Percentiles rank a stretch among this genome's conserved stretches.
These are phyloP conservation scores for Hirsutella minnesotensis DNA, from an alignment of 2,329 filamentous ascomycete species.

Conservation along the genomic window DNA sequence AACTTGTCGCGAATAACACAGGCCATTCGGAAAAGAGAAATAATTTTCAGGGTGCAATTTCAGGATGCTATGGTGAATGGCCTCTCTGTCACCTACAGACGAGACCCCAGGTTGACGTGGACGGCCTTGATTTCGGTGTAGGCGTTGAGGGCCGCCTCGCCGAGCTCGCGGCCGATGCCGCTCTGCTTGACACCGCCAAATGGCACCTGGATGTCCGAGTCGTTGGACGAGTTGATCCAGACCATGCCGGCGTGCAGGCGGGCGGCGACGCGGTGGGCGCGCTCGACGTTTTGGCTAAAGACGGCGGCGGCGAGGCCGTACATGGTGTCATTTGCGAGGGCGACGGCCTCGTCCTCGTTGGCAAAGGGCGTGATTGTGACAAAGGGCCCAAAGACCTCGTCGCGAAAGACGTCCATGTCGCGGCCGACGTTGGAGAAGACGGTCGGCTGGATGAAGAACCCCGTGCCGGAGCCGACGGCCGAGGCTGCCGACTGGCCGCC, in stretches of 20 bases:
- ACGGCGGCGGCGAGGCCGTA: slow-evolving; percentile 52
- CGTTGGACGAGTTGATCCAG: slow-evolving; percentile 37
- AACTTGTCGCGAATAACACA: too few relatives aligned
- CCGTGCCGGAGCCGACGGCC: slow-evolving; percentile 21
- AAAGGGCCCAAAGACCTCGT: slow-evolving; percentile 35
- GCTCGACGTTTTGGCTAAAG: slow-evolving; percentile 46
- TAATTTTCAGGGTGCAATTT: too few relatives aligned
- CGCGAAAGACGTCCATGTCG: slow-evolving; percentile 30
- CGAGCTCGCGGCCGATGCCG: slow-evolving; percentile 32
- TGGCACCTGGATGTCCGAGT: slow-evolving; percentile 29
- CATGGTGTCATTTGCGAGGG: slow-evolving; percentile 36
- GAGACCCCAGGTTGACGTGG: slow-evolving; percentile 27
- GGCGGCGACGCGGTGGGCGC: slow-evolving; percentile 35
- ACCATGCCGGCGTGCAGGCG: slow-evolving; percentile 49
- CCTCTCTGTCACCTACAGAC: not conserved
- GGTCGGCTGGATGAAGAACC: slow-evolving; percentile 34
- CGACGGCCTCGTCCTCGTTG: slow-evolving; percentile 28
- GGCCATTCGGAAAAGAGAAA: too few relatives aligned
- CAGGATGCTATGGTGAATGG: too few relatives aligned
- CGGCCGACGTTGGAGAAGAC: slow-evolving; percentile 29
- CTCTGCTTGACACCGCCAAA: slow-evolving; percentile 37
- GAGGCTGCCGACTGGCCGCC: slow-evolving; percentile 42
- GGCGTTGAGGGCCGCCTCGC: slow-evolving; percentile 30
- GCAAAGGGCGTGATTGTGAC: slow-evolving; percentile 29
- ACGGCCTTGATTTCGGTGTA: slow-evolving; percentile 33